Evolutionary conservation across 768 basidiomycete species (phyloP), one percentile per base, ranked within the genome.

Genomic region (Hirschioporus abietinus): DNA sequence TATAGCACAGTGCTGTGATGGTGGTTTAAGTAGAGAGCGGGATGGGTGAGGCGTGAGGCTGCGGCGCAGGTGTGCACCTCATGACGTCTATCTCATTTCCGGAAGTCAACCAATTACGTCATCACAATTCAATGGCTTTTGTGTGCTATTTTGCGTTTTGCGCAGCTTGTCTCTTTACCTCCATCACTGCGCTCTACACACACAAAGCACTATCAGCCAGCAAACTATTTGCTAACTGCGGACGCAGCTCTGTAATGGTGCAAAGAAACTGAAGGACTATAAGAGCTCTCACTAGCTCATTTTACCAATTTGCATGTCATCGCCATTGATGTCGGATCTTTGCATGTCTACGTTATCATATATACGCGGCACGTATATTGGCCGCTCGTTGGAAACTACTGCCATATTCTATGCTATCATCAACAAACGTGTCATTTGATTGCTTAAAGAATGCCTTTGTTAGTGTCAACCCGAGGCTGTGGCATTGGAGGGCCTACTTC

Each of bases 1-100:
- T 52, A 3, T 20, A 52, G 42, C 35, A 36, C 35, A 15, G 42
- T n/a, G n/a, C 60, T 74, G 66, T 36, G 27, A 26, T 69, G 35
- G 35, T 63, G 60, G 30, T 25, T 25, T 61, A 34, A 61, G 60
- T 61, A 25, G 60, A 25, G 60, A 23, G 25, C 25, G 60, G 60
- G 18, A 25, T 25, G 60, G 24, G 60, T 23, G 25, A 61, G 60
- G 60, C 60, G n/a, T 59, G 58, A 25, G 30, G 23, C 60, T 61
- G 60, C 60, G 60, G 60, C 60, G 60, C 30, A 24, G 60, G 12
- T 52, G 42, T 52, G 42, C 42, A 15, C 42, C 42, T 52, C 42
- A 52, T 52, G 42, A 52, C 42, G 42, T 52, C 42, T 52, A 52
- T 52, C 42, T 52, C 42, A 52, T 52, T 15, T 52, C 35, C 42